phyloP scores from a whole-genome alignment of 495 filamentous ascomycete species.

The Podospora appendiculata region DNA sequence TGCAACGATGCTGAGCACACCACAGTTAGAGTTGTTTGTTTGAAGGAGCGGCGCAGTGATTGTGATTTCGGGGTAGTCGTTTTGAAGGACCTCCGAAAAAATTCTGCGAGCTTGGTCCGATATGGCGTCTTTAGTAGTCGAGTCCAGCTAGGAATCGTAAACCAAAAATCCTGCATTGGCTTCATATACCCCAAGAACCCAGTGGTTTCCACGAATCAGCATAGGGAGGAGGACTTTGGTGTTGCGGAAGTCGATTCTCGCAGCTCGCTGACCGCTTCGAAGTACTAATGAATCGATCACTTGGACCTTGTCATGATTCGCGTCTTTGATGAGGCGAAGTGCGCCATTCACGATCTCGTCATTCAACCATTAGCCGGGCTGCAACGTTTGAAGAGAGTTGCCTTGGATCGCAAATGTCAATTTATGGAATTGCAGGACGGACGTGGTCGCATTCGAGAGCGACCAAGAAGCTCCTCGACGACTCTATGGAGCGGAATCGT shows the following conservation, averaged over 20 bases:
- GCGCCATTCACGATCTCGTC: slow-evolving; percentile 3
- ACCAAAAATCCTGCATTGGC: background rate
- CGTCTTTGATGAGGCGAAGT: slow-evolving; percentile 1
- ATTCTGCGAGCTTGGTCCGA: background rate
- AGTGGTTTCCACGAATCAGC: slow-evolving; percentile 1
- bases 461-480: too few relatives aligned
- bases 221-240: background rate
- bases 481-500: background rate
- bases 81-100: slow-evolving; percentile 1
- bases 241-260: background rate
- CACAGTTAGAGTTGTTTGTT: background rate
- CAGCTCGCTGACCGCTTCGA: background rate
- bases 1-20: slow-evolving; percentile 2
- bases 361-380: background rate
- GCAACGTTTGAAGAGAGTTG: slow-evolving; percentile 1
- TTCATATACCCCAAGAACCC: slow-evolving; percentile 2
- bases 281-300: background rate
- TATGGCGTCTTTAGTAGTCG: background rate
- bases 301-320: background rate
- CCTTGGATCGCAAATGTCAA: background rate
- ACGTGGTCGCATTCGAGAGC: background rate
- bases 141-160: background rate
- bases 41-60: slow-evolving; percentile 2
- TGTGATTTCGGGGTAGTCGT: background rate
- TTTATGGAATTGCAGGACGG: background rate